phyloP scores from a whole-genome alignment of 1,284 basidiomycete species.

The Rhizoctonia solani region DNA sequence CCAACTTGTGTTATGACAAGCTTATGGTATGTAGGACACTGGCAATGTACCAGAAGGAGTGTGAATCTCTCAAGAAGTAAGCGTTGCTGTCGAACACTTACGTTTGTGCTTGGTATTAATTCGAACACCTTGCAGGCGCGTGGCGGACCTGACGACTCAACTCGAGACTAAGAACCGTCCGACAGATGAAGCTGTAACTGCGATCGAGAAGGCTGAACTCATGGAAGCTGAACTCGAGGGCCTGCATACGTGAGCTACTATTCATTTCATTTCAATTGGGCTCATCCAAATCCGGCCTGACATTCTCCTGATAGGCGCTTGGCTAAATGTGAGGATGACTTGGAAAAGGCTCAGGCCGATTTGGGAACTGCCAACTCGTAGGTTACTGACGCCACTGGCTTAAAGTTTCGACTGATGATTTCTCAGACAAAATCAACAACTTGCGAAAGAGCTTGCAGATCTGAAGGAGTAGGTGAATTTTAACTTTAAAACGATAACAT shows the following conservation, averaged over 20 bases:
- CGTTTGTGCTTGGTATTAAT: background rate
- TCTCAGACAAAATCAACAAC: conserved; percentile 2
- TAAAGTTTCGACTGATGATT: background rate
- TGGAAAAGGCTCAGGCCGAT: conserved; percentile 12
- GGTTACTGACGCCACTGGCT: background rate
- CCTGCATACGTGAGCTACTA: conserved; percentile 5
- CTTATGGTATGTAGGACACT: background rate
- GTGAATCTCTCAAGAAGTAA: conserved; percentile 4
- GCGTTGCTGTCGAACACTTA: background rate
- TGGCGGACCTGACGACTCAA: conserved; percentile 11
- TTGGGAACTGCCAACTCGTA: conserved; percentile 4
- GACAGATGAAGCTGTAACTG: background rate
- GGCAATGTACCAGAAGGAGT: background rate
- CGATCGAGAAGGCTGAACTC: conserved; percentile 27
- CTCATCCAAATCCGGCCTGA: background rate
- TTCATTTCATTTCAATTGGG: background rate
- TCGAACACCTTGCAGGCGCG: background rate
- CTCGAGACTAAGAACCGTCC: conserved; percentile 17
- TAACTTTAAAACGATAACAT: background rate
- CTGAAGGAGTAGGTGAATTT: background rate
- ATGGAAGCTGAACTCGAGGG: conserved; percentile 30
- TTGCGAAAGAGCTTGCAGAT: background rate
- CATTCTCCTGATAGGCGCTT: conserved; percentile 11
- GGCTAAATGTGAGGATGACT: conserved; percentile 25
- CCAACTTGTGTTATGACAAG: background rate